Conservation (phyloP, 2,329 filamentous ascomycete species). For the Stenocarpella maydis region DNA sequence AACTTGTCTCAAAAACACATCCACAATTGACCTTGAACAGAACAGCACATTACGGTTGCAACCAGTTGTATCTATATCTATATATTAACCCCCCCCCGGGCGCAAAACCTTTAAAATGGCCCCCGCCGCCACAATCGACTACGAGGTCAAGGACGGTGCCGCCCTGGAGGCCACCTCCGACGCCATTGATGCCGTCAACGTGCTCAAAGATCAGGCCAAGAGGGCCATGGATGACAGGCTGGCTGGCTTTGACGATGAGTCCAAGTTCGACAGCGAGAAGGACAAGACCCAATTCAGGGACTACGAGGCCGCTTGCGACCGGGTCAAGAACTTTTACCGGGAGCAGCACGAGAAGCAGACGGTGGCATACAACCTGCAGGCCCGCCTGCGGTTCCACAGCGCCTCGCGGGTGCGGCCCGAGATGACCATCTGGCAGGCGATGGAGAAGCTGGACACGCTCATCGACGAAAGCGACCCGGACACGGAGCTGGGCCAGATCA, state of each 20-base stretch:
- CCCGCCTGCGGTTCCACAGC: slow-evolving; percentile 74
- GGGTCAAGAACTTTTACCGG: slow-evolving; percentile 86
- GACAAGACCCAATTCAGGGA: slow-evolving; percentile 60
- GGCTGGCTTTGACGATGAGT: slow-evolving; percentile 36
- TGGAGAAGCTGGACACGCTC: slow-evolving; percentile 90
- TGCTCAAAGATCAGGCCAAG: slow-evolving; percentile 37
- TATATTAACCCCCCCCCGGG: background rate
- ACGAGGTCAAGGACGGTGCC: slow-evolving; percentile 38
- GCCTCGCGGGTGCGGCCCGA: slow-evolving; percentile 69
- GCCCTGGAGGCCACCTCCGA: slow-evolving; percentile 47
- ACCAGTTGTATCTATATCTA: background rate
- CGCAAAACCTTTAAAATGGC: slow-evolving; percentile 40
- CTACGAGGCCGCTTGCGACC: slow-evolving; percentile 83
- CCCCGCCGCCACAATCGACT: slow-evolving; percentile 41
- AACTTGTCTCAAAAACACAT: background rate
- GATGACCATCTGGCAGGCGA: slow-evolving; percentile 90
- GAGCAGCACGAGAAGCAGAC: slow-evolving; percentile 78
- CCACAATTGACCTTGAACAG: background rate
- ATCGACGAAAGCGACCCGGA: slow-evolving; percentile 93
- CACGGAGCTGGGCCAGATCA: slow-evolving; percentile 85
- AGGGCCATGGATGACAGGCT: slow-evolving; percentile 25
- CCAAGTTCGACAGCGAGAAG: slow-evolving; percentile 45
- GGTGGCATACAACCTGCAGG: slow-evolving; percentile 83
- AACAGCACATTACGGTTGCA: background rate
- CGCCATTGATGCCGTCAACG: slow-evolving; percentile 47